A percentile compares a stretch with the other conserved stretches of the same genome.
Evolutionary conservation across 768 basidiomycete genomes (phyloP).

Genomic region (Exidia glandulosa): DNA sequence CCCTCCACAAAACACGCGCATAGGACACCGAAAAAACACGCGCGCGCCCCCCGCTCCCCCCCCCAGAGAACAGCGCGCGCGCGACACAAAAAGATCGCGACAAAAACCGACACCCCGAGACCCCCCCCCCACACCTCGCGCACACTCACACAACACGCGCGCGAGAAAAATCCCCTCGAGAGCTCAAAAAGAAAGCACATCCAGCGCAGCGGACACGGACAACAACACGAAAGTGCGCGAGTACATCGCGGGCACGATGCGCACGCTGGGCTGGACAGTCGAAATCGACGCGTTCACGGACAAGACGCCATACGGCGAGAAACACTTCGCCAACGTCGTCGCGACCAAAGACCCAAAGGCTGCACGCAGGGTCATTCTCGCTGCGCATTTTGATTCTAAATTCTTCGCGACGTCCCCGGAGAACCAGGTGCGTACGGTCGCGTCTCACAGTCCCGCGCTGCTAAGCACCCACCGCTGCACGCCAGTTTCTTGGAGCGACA

Average conservation of each 20-base stretch:
- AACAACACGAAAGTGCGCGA: conserved; percentile 76
- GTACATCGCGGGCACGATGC: conserved; percentile 66
- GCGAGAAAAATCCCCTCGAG: conserved; percentile 34
- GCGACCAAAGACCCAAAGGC: conserved; percentile 92
- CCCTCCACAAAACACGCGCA: too few relatives aligned
- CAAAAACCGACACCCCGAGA: conserved; percentile 52
- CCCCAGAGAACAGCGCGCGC: conserved; percentile 39
- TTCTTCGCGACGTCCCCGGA: conserved; percentile 60
- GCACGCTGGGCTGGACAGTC: conserved; percentile 71
- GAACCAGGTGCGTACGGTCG: conserved; percentile 49
- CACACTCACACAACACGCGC: conserved; percentile 79
- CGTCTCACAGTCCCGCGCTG: background rate
- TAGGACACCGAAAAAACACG: conserved; percentile 26
- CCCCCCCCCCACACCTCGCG: conserved; percentile 64
- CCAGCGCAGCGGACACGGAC: conserved; percentile 46
- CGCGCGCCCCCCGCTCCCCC: conserved; percentile 33
- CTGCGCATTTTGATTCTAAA: conserved; percentile 93
- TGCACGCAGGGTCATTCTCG: conserved; percentile 65
- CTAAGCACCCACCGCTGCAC: background rate
- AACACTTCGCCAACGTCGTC: conserved; percentile 79
- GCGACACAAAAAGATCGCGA: conserved; percentile 50
- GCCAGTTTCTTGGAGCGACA: conserved; percentile 90
- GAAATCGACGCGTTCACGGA: conserved; percentile 76
- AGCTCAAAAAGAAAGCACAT: conserved; percentile 1
- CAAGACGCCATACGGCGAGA: conserved; percentile 70